Percentiles rank a stretch among this genome's conserved stretches.
These are phyloP conservation scores for Penicillium verrucosum DNA, from an alignment of 2,329 filamentous ascomycete genomes.

Conservation along the genomic window DNA sequence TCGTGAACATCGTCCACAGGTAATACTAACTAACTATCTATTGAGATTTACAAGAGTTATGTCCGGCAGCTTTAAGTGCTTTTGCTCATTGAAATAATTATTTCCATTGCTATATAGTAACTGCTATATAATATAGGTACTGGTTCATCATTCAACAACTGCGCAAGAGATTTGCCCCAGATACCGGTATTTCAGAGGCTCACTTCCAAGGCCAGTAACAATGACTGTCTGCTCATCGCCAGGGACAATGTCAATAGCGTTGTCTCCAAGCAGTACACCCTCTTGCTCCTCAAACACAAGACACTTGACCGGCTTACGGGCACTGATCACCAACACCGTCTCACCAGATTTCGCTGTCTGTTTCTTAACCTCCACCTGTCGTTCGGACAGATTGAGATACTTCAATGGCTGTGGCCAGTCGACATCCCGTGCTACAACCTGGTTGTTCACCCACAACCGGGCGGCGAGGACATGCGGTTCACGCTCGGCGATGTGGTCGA, in stretches of 20 bases:
- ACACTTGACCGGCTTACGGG: conserved; percentile 55
- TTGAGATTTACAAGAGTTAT: not conserved
- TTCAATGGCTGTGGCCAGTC: conserved; percentile 62
- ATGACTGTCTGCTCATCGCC: conserved; percentile 52
- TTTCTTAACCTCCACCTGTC: conserved; percentile 47
- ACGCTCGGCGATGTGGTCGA: conserved; percentile 49
- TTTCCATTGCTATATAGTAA: not conserved
- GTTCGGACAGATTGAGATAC: conserved; percentile 53
- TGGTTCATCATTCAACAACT: conserved; percentile 1
- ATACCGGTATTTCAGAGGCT: conserved; percentile 27
- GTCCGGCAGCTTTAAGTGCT: not conserved
- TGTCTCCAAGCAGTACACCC: conserved; percentile 54
- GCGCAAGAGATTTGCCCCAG: conserved; percentile 22
- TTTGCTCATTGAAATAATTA: not conserved
- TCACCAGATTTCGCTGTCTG: conserved; percentile 32
- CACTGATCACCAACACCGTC: conserved; percentile 44
- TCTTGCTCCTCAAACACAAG: conserved; percentile 59
- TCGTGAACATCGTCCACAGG: too few species aligned
- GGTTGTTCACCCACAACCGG: conserved; percentile 52
- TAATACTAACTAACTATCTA: too few species aligned
- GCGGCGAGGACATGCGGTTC: conserved; percentile 55
- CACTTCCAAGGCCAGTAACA: conserved; percentile 21
- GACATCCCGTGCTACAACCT: conserved; percentile 53
- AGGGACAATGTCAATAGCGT: conserved; percentile 57
- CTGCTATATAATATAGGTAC: not conserved